phyloP scores from a whole-genome alignment of 2,329 filamentous ascomycete species.

The Nigrospora sphaerica region DNA sequence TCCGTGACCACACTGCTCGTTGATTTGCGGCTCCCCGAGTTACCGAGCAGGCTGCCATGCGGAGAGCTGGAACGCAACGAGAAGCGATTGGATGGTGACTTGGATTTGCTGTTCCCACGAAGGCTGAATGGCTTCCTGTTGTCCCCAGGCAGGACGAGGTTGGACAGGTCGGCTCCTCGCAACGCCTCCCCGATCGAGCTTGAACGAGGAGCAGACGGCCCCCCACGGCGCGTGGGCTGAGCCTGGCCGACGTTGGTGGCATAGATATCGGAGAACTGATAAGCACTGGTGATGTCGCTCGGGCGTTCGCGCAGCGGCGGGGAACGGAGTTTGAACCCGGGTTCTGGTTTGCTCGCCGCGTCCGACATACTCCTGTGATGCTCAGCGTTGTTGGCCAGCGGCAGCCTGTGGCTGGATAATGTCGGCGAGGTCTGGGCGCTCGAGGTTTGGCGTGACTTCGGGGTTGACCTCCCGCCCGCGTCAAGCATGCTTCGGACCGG shows the following conservation, averaged over 20 bases:
- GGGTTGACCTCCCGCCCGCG: constrained; percentile 20
- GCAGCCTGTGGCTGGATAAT: constrained; percentile 27
- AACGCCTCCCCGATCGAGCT: constrained; percentile 47
- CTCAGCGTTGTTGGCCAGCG: constrained; percentile 17
- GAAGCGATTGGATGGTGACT: constrained; percentile 44
- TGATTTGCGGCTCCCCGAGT: constrained; percentile 25
- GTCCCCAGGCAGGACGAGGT: constrained; percentile 41
- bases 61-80: constrained; percentile 43
- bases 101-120: constrained; percentile 38
- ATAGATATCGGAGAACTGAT: constrained; percentile 55
- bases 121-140: constrained; percentile 31
- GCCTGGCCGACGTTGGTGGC: constrained; percentile 42
- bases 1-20: constrained; percentile 44
- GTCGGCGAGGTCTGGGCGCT: constrained; percentile 42
- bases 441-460: constrained; percentile 18
- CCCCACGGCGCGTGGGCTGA: constrained; percentile 32
- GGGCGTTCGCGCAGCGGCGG: constrained; percentile 11
- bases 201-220: constrained; percentile 18
- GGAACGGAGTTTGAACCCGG: constrained; percentile 37
- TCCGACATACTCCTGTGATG: constrained; percentile 51
- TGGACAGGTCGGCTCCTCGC: constrained; percentile 41
- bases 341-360: constrained; percentile 35
- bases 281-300: constrained; percentile 39
- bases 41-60: constrained; percentile 24
- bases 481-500: constrained; percentile 47